Evolutionary conservation across 2,329 filamentous ascomycete genomes (phyloP), one percentile per base, ranked within the genome.

Genomic region (Xenosphaeropsis pyriputrescens): DNA sequence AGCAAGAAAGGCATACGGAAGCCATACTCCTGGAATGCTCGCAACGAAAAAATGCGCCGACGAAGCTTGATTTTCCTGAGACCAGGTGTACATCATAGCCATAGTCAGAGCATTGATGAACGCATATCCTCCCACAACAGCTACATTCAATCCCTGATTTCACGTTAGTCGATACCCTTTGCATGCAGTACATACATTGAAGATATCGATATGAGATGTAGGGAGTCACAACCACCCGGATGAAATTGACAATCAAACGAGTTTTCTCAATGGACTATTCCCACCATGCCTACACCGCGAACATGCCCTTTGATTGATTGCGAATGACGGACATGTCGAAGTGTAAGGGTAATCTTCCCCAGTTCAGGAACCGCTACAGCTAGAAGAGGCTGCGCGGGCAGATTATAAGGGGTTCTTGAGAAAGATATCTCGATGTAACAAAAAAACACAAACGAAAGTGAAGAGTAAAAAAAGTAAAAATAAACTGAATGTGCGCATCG

Each of bases 11-110:
- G 79, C 79, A 54, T 78, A 82, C 2, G 91, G 91, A 19, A 91
- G 66, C 51, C 78, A 73, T 55, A 89, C 85, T 12, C 85, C 76
- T 6, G 85, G 85, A 42, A 96, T 82, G 30, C 74, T 82, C 48
- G 95, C 61, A 53, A 96, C 73, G 62, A 86, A 84, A 56, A 93
- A 89, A 39, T 69, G 79, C 5, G 81, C 73, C 55, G 80, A 80
- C 49, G 68, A 67, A 36, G 83, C 84, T 26, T 83, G 76, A 55
- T 89, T 83, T 51, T 94, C 88, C 57, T 94, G 86, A 2, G 79
- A 77, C 46, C 76, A 83, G 5, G 86, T 94, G 56, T 95, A 95
- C 48, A 66, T 67, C 53, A 94, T 70, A 31, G 86, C 85, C 42
- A 94, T 65, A 37, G 82, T 77, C 38, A 98, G 68, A 11, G 81